Evolutionary conservation across 257 asterid species (phyloP), one percentile per base, ranked within the genome.

Genomic region (Solanum pennellii): DNA sequence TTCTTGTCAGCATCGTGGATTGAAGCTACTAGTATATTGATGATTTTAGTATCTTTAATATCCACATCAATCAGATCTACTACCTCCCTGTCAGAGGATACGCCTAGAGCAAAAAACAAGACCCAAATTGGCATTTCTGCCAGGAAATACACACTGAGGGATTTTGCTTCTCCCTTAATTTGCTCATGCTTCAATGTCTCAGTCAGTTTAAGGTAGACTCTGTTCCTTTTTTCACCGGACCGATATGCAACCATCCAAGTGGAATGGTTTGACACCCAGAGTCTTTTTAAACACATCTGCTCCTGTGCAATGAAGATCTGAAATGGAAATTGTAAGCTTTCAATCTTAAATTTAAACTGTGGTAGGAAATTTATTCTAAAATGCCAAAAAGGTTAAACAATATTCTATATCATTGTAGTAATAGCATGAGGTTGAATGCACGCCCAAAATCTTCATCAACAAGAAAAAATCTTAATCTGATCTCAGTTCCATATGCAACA

Each of bases 261-360:
- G 39, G 96, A 96, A 52, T 79, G 88, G 86, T 88, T 94, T 35
- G 95, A 60, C 68, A 96, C 92, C 98, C 98, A 96, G 20, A 96
- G 92, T 88, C 99, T 91, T 72, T 82, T 94, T 60, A 94, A 92
- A 89, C 98, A 94, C 60, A 93, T 90, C 87, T 96, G 98, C 91
- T 96, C 99, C 92, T 96, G 99, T 16, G 99, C 99, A 82, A 96
- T 92, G 89, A 96, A 95, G 1, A 94, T 95, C 99, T 96, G 95
- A 92, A 91, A 82, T 20, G 45, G 69, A 82, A 49, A 49, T 82
- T 29, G 20, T 44, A 82, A 82, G 62, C 12, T 82, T 47, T 82
- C 69, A 82, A 29, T 31, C 29, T 82, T 82, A 56, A 56, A 56
- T 56, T 49, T 49, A 82, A 29, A 82, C 45, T 29, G 85, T 10